A percentile compares a stretch with the other conserved stretches of the same genome.
These are phyloP conservation scores for Moesziomyces aphidis DNA, from an alignment of 1,284 basidiomycete genomes.

Conservation along the genomic window DNA sequence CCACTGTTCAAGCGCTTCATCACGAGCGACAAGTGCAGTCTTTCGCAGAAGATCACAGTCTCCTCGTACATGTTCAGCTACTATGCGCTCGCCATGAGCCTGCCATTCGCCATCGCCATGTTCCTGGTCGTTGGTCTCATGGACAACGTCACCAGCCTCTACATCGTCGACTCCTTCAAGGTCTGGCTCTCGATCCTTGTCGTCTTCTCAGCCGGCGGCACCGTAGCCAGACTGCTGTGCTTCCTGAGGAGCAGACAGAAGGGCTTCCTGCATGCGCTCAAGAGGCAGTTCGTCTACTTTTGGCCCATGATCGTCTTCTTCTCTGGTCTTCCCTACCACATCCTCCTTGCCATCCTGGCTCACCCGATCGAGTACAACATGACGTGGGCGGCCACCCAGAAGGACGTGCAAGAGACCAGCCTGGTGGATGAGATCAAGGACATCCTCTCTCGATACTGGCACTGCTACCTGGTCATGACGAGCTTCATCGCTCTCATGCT, in stretches of 20 bases:
- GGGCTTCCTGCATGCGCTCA: conserved; percentile 72
- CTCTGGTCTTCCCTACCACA: conserved; percentile 55
- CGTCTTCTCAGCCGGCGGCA: conserved; percentile 80
- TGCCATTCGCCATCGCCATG: conserved; percentile 77
- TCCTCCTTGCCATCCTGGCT: conserved; percentile 79
- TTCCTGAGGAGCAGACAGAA: conserved; percentile 81
- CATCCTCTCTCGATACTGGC: conserved; percentile 70
- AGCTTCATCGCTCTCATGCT: conserved; percentile 75
- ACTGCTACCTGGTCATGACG: conserved; percentile 71
- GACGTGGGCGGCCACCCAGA: conserved; percentile 73
- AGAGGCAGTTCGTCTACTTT: conserved; percentile 80
- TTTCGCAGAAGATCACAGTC: conserved; percentile 78
- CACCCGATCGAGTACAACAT: conserved; percentile 87
- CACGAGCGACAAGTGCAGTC: conserved; percentile 25
- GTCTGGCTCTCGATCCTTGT: conserved; percentile 82
- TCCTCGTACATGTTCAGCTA: conserved; percentile 79
- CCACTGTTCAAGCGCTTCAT: conserved; percentile 74
- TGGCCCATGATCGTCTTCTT: conserved; percentile 72
- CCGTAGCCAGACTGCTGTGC: conserved; percentile 77
- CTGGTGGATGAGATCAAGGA: conserved; percentile 87
- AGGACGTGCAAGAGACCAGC: conserved; percentile 70
- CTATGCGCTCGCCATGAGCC: conserved; percentile 80
- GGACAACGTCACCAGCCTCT: conserved; percentile 76
- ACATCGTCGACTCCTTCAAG: conserved; percentile 72
- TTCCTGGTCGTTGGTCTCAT: conserved; percentile 79